These are phyloP conservation scores for Plasmodium cynomolgi DNA, from an alignment of 169 alveolate genomes.

Conservation along the genomic window DNA sequence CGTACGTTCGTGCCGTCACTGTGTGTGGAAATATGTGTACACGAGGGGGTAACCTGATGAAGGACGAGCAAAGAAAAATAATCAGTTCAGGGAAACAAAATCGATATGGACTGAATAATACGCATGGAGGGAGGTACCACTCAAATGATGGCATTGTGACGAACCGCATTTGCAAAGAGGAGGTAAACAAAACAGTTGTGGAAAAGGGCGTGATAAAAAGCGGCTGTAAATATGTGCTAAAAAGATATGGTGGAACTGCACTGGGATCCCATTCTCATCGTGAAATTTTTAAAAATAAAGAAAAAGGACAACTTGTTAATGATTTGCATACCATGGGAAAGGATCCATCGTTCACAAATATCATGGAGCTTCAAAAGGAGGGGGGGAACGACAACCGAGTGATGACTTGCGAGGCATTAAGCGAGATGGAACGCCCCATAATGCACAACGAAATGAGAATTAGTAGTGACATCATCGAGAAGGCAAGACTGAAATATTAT, in stretches of 20 bases:
- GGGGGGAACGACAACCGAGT: not conserved
- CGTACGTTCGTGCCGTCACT: not conserved
- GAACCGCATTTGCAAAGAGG: not conserved
- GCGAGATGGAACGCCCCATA: not conserved
- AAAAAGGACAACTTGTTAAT: not conserved
- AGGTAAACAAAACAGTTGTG: slow-evolving; percentile 2
- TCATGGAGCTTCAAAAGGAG: not conserved
- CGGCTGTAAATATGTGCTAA: slow-evolving; percentile 23
- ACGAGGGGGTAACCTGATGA: not conserved
- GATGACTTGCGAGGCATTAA: not conserved
- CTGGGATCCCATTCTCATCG: not conserved
- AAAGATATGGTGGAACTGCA: not conserved
- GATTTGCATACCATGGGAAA: not conserved
- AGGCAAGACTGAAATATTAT: not conserved
- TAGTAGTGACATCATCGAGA: not conserved
- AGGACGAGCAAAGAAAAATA: not conserved
- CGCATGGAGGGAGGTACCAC: not conserved
- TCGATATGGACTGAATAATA: not conserved
- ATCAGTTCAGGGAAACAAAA: not conserved
- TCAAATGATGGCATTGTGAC: not conserved
- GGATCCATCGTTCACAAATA: not conserved
- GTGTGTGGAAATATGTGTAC: not conserved
- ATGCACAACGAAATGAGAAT: not conserved
- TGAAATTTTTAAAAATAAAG: not conserved
- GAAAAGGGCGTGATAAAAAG: slow-evolving; percentile 32